Evolutionary conservation across 2,329 filamentous ascomycete species (phyloP).

Genomic region (Ophiostoma triangulosporum): DNA sequence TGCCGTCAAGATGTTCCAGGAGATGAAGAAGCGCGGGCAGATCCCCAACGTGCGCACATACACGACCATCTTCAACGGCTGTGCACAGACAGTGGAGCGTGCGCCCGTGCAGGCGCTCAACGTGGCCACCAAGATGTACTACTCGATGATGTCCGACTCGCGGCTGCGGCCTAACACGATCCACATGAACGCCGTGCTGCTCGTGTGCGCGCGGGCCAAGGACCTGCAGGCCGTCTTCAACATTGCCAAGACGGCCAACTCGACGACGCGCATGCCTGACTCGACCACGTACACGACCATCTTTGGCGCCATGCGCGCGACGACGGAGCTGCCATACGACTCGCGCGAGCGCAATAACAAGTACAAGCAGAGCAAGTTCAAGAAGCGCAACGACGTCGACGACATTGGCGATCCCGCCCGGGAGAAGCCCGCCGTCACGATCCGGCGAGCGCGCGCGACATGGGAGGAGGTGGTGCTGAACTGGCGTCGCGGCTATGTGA

Average conservation of each 20-base stretch:
- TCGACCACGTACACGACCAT: constrained; percentile 68
- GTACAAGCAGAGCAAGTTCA: constrained; percentile 12
- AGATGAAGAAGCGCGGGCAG: constrained; percentile 94
- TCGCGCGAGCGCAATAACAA: constrained; percentile 18
- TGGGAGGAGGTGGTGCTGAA: constrained; percentile 71
- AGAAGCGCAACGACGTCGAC: neutral
- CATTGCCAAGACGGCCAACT: constrained; percentile 58
- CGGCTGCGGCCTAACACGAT: constrained; percentile 59
- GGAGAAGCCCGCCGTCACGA: constrained; percentile 28
- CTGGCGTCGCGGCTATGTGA: constrained; percentile 58
- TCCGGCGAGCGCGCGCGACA: constrained; percentile 56
- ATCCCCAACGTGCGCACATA: constrained; percentile 72
- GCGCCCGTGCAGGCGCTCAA: constrained; percentile 49
- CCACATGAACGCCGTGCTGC: constrained; percentile 80
- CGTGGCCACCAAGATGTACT: constrained; percentile 64
- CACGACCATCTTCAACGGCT: constrained; percentile 67
- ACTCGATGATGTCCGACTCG: constrained; percentile 52
- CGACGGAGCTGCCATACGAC: constrained; percentile 16
- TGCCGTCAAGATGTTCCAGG: constrained; percentile 78
- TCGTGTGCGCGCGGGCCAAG: constrained; percentile 59
- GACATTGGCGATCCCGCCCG: constrained; percentile 3
- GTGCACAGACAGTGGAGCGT: constrained; percentile 46
- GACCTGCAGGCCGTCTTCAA: constrained; percentile 74
- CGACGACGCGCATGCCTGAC: constrained; percentile 50
- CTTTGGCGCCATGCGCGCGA: constrained; percentile 56